Evolutionary conservation across 371 early-diverging fungal species (phyloP), one percentile per base, ranked within the genome.

Genomic region (Saksenaea oblongispora): DNA sequence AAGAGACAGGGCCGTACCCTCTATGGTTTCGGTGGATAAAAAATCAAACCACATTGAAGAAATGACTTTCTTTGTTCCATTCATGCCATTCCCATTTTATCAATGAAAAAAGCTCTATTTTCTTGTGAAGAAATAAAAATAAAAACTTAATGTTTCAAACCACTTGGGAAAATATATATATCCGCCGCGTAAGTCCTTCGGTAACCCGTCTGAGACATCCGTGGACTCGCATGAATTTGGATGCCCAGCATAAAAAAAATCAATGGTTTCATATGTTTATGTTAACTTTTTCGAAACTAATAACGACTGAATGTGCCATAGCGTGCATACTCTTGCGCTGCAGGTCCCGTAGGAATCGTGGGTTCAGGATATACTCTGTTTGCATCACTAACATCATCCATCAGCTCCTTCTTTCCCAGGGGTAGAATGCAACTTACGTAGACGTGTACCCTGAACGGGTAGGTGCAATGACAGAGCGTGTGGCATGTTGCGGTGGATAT

Each of bases 1-100:
- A 99, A 98, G 90, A 90, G 98, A 73, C 95, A 98, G 85, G 99
- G 99, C 69, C 91, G 96, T 64, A 98, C 97, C 68, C 91, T 97
- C 63, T 96, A 80, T 61, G 81, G 78, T 68, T 80, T 80, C 71
- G 81, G 81, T 59, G 81, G 81, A 63, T 80, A 80, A 76, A 64
- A 61, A 31, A n/a, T n/a, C n/a, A n/a, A n/a, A n/a, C n/a, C n/a
- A n/a, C n/a, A n/a, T n/a, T n/a, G n/a, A n/a, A 31, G 7, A 3
- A 11, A 15, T 53, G 27, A 36, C 35, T 53, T 41, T 26, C 27
- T 56, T 54, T 47, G 8, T 22, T 47, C 22, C 22, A n/a, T 47
- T 47, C 14, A 47, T 47, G 51, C 51, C 22, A 47, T 47, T 41
- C 42, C 42, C 42, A 5, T 41, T 37, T 41, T 3, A 41, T n/a